These are phyloP conservation scores for Aureobasidium mangrovei DNA, from an alignment of 2,329 filamentous ascomycete genomes.

Conservation along the genomic window DNA sequence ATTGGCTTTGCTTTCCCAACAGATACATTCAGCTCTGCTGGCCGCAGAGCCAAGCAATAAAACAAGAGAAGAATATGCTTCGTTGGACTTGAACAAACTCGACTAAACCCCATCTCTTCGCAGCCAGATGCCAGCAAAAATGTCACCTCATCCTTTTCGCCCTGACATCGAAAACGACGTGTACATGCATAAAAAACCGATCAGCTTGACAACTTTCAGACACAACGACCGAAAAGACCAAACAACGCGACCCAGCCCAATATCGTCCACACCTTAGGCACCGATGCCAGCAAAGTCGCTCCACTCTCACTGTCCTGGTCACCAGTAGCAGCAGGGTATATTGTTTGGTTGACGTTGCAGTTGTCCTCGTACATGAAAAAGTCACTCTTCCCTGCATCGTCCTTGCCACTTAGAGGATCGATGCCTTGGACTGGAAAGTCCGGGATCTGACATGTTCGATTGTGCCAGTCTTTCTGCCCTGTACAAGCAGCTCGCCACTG, in stretches of 20 bases:
- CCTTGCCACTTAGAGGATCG: constrained; percentile 18
- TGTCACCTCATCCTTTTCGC: too few species aligned
- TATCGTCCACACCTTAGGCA: neutral
- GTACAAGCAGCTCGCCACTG: constrained; percentile 29
- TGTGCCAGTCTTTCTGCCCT: constrained; percentile 13
- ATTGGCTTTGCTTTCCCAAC: too few species aligned
- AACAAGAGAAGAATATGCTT: too few species aligned
- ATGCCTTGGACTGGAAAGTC: constrained; percentile 32
- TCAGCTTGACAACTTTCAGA: neutral
- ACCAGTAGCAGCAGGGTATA: constrained; percentile 13
- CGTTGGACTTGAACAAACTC: too few species aligned
- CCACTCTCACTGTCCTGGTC: neutral
- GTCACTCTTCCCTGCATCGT: constrained; percentile 29
- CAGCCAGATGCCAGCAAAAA: too few species aligned
- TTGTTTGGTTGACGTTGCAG: constrained; percentile 11
- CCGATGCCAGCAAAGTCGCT: neutral
- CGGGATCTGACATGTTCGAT: constrained; percentile 42
- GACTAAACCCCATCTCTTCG: too few species aligned
- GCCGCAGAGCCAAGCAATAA: too few species aligned
- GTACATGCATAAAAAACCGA: neutral
- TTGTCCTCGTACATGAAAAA: constrained; percentile 37
- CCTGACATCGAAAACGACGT: too few species aligned
- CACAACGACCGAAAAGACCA: neutral
- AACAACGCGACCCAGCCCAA: neutral
- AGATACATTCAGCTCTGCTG: too few species aligned